phyloP scores from a whole-genome alignment of 164 flowering plant species.

The Nymphaea thermarum region DNA sequence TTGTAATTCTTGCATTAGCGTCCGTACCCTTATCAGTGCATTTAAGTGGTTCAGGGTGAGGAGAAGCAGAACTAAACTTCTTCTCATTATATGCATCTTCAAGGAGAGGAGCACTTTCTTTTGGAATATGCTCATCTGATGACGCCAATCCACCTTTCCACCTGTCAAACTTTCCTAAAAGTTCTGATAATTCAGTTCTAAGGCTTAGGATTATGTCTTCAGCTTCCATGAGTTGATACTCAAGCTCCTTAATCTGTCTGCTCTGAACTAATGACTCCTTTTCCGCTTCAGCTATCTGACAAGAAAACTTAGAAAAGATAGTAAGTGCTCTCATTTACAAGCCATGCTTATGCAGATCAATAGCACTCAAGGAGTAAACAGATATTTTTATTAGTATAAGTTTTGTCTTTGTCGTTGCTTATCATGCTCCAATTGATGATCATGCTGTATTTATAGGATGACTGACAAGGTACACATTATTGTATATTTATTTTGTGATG shows the following conservation, averaged over 20 bases:
- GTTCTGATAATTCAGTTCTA: slow-evolving; percentile 45
- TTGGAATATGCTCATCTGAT: slow-evolving; percentile 6
- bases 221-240: slow-evolving; percentile 80
- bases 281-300: slow-evolving; percentile 46
- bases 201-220: slow-evolving; percentile 67
- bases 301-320: not conserved
- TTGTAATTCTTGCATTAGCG: slow-evolving; percentile 10
- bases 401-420: no score
- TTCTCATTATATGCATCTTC: slow-evolving; percentile 13
- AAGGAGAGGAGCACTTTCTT: slow-evolving; percentile 4
- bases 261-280: slow-evolving; percentile 36
- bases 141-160: slow-evolving; percentile 11
- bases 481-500: no score
- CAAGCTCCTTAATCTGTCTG: slow-evolving; percentile 68
- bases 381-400: no score
- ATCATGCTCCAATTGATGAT: no score
- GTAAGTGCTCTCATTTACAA: not conserved
- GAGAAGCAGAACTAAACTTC: slow-evolving; percentile 6
- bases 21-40: slow-evolving; percentile 6
- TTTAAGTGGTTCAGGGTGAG: not conserved
- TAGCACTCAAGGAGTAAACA: no score
- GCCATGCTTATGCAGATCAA: not conserved
- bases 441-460: no score
- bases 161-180: slow-evolving; percentile 39
- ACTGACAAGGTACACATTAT: no score